A percentile compares a stretch with the other conserved stretches of the same genome.
phyloP scores from a whole-genome alignment of 495 filamentous ascomycete species.

The Aspergillus sclerotioniger region DNA sequence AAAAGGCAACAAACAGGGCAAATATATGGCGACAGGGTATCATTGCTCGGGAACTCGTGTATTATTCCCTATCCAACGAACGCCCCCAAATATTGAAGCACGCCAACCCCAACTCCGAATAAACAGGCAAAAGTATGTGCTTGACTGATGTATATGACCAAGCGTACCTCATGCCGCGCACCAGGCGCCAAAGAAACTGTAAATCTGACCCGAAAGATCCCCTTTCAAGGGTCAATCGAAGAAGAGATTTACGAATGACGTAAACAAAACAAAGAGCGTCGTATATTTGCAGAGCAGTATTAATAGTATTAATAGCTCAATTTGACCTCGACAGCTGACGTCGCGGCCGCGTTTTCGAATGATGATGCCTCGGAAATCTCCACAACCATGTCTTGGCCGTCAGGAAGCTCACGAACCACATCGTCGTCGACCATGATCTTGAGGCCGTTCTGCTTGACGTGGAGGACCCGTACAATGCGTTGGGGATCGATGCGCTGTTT shows the following conservation, averaged over 20 bases:
- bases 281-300: conserved; percentile 4
- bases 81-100: conserved; percentile 25
- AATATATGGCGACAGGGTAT: conserved; percentile 36
- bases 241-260: neutral
- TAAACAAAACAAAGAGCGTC: neutral
- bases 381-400: conserved; percentile 86
- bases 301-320: conserved; percentile 39
- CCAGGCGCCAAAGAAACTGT: conserved; percentile 17
- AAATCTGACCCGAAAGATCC: neutral
- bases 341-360: conserved; percentile 7
- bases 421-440: conserved; percentile 90
- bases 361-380: conserved; percentile 51
- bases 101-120: conserved; percentile 23
- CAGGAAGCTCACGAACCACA: conserved; percentile 77
- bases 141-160: conserved; percentile 4
- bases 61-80: conserved; percentile 46
- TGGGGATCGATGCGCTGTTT: conserved; percentile 77
- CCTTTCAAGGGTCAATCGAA: neutral
- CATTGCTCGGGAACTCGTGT: conserved; percentile 50
- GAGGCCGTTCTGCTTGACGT: conserved; percentile 67
- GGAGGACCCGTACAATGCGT: conserved; percentile 67
- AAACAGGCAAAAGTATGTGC: conserved; percentile 16
- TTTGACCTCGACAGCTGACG: conserved; percentile 37
- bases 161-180: conserved; percentile 15
- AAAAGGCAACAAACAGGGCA: conserved; percentile 1